These are phyloP conservation scores for Histomonas meleagridis DNA, from an alignment of 208 protist species.

Conservation along the genomic window DNA sequence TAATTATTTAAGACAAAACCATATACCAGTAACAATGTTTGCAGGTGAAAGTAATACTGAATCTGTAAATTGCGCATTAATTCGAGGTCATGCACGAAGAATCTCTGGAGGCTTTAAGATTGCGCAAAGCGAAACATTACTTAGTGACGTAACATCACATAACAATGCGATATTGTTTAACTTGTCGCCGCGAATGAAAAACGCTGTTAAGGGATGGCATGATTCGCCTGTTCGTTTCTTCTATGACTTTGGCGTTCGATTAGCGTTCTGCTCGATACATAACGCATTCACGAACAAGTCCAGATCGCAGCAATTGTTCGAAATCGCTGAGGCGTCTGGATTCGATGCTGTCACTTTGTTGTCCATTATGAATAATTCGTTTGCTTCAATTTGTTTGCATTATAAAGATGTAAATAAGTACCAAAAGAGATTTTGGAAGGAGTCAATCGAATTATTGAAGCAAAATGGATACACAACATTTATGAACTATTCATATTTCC, in stretches of 20 bases:
- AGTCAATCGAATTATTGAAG: neutral
- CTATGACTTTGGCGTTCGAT: neutral
- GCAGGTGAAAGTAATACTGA: neutral
- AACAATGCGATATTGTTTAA: neutral
- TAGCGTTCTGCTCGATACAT: neutral
- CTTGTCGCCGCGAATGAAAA: neutral
- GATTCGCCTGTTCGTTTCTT: neutral
- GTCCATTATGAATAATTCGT: neutral
- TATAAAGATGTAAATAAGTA: neutral
- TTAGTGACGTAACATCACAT: neutral
- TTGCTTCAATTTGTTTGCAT: constrained; percentile 1
- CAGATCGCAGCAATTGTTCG: neutral
- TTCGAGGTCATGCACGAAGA: neutral
- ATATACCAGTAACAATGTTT: neutral
- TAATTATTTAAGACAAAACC: neutral
- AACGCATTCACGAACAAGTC: neutral
- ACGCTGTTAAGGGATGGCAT: neutral
- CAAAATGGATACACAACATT: neutral
- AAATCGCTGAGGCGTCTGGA: neutral
- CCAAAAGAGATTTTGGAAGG: neutral
- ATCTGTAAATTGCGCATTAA: neutral
- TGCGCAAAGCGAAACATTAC: neutral
- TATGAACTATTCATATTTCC: neutral
- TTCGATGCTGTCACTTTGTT: neutral
- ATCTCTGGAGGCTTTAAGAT: constrained; percentile 29